Evolutionary conservation across 2,329 filamentous ascomycete species (phyloP).

Genomic region (Ophiostoma tasmaniense): DNA sequence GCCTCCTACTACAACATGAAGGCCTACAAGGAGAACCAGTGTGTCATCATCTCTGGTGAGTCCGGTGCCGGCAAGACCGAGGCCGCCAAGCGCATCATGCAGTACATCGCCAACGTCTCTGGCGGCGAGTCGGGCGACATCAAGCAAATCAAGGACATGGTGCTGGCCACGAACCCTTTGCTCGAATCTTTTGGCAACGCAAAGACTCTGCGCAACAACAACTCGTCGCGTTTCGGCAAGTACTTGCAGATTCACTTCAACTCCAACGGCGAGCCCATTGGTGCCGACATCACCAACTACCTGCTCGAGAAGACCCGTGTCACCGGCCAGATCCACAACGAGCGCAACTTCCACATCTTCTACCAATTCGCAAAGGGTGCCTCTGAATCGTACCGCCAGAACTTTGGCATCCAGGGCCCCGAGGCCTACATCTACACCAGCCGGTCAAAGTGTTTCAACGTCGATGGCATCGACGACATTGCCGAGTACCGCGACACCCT

Average conservation of each 20-base stretch:
- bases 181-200: slow-evolving; percentile 98
- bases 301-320: slow-evolving; percentile 92
- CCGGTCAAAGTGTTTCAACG: slow-evolving; percentile 87
- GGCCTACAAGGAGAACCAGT: slow-evolving; percentile 97
- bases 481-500: slow-evolving; percentile 85
- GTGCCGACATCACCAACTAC: slow-evolving; percentile 97
- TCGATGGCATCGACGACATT: slow-evolving; percentile 85
- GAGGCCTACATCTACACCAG: slow-evolving; percentile 92
- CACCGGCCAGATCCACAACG: slow-evolving; percentile 87
- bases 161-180: slow-evolving; percentile 92
- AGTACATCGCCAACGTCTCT: slow-evolving; percentile 97
- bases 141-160: slow-evolving; percentile 98
- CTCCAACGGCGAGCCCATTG: slow-evolving; percentile 77
- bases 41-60: slow-evolving; percentile 97
- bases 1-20: slow-evolving; percentile 99
- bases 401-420: slow-evolving; percentile 84
- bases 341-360: slow-evolving; percentile 98
- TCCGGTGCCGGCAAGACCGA: slow-evolving; percentile 98
- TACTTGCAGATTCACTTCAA: slow-evolving; percentile 98
- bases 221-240: slow-evolving; percentile 96
- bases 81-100: slow-evolving; percentile 97
- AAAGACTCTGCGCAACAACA: slow-evolving; percentile 96
- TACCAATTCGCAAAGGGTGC: slow-evolving; percentile 98
- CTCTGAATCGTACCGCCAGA: slow-evolving; percentile 73
- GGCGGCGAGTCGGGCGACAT: slow-evolving; percentile 70